Evolutionary conservation across 345 rosid genomes (phyloP), one percentile per base, ranked within the genome.

Genomic region (Sonneratia caseolaris): DNA sequence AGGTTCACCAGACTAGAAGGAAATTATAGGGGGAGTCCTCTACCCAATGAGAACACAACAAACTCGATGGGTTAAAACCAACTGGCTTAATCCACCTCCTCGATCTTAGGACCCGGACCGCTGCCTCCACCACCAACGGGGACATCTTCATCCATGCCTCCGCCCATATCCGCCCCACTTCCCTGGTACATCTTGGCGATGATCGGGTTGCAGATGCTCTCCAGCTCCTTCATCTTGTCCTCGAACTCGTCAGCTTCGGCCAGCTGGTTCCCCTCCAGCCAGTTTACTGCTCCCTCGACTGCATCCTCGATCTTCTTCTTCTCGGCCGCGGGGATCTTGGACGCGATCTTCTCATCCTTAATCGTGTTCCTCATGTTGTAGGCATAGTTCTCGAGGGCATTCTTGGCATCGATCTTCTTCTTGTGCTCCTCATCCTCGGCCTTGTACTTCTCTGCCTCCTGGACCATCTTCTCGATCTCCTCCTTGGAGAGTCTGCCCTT

Each of bases 301-400:
- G 76, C 74, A 65, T 77, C 80, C 49, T 77, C 80, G 16, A 77
- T 77, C 68, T 77, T 77, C 80, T 77, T 73, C 76, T 77, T 77
- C 55, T 77, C 79, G 0, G 51, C 73, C 10, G 76, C 73, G 21
- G 79, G 70, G 22, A 77, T 68, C 59, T 77, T 77, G 8, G 69
- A 67, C 8, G 75, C 76, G 12, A 77, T 77, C 76, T 77, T 77
- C 70, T 77, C 79, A 49, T 77, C 79, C 70, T 73, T 77, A 15
- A 73, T 62, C 0, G 79, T 77, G 66, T 77, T 77, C 76, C 79
- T 76, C 79, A 76, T 76, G 75, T 72, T 72, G 75, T 72, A 72
- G 0, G 75, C 75, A 37, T 72, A 72, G 69, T 72, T 72, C 70
- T 72, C 79, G 59, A 76, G n/a, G n/a, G 69, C 64, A 37, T 77